Percentiles rank a stretch among this genome's conserved stretches.
Conservation (phyloP, 2,329 filamentous ascomycete species). For the Aaosphaeria pasadenensis region DNA sequence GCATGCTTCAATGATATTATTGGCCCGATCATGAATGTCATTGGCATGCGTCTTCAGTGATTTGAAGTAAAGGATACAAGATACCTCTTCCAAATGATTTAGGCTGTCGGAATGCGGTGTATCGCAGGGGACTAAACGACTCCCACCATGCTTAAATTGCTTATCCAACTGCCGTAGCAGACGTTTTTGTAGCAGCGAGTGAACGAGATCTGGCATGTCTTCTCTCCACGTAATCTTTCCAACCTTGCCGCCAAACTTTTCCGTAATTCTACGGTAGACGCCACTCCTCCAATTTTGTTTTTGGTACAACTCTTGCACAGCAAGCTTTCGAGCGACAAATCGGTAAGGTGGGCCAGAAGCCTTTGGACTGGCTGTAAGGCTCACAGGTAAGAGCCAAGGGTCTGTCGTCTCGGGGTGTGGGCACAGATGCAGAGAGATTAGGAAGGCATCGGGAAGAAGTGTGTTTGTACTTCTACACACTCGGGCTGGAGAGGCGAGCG, state of each 20-base stretch:
- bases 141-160: constrained; percentile 20
- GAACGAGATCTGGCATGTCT: constrained; percentile 46
- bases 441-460: constrained; percentile 58
- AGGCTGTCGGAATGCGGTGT: constrained; percentile 19
- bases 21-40: constrained; percentile 11
- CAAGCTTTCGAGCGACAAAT: constrained; percentile 14
- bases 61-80: constrained; percentile 23
- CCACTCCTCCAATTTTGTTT: constrained; percentile 19
- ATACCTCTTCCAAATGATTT: constrained; percentile 23
- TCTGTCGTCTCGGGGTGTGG: constrained; percentile 52
- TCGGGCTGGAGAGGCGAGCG: constrained; percentile 61
- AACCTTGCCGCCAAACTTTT: constrained; percentile 30
- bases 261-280: constrained; percentile 26
- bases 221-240: constrained; percentile 43
- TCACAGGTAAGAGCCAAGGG: constrained; percentile 57
- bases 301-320: constrained; percentile 15
- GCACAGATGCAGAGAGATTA: constrained; percentile 60
- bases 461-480: constrained; percentile 50
- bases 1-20: constrained; percentile 13
- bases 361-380: constrained; percentile 18
- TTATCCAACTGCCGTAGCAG: constrained; percentile 37
- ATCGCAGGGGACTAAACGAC: constrained; percentile 16
- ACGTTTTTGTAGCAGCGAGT: constrained; percentile 35
- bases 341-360: constrained; percentile 22
- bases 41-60: constrained; percentile 24